Conservation (phyloP, 2,329 filamentous ascomycete genomes). For the Aspergillus sp. region DNA sequence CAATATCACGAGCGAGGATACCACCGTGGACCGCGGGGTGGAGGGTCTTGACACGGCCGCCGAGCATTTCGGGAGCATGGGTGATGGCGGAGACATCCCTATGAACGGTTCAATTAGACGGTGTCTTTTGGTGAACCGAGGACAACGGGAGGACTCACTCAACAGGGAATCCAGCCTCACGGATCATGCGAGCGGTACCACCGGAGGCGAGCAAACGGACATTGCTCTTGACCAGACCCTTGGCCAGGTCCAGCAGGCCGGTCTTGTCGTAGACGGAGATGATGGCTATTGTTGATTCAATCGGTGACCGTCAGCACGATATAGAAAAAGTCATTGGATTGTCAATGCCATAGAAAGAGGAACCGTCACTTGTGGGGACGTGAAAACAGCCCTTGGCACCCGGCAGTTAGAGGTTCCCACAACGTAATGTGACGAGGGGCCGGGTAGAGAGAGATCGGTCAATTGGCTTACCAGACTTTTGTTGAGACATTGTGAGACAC, state of each 20-base stretch:
- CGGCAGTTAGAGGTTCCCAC: slow-evolving; percentile 11
- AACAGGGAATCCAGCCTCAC: slow-evolving; percentile 91
- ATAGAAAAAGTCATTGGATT: slow-evolving; percentile 11
- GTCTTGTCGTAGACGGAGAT: slow-evolving; percentile 99
- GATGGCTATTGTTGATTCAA: slow-evolving; percentile 60
- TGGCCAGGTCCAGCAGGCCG: slow-evolving; percentile 85
- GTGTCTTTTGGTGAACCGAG: not conserved
- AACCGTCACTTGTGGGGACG: slow-evolving; percentile 12
- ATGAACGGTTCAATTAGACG: not conserved
- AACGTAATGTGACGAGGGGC: slow-evolving; percentile 13
- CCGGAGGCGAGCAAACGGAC: slow-evolving; percentile 91
- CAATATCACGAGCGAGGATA: slow-evolving; percentile 90
- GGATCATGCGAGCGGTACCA: slow-evolving; percentile 92
- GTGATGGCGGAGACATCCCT: slow-evolving; percentile 98
- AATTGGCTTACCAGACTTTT: slow-evolving; percentile 38
- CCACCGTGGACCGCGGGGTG: slow-evolving; percentile 83
- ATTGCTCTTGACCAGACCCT: slow-evolving; percentile 83
- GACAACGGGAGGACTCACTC: slow-evolving; percentile 60
- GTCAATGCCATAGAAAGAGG: not conserved
- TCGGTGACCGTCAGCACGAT: slow-evolving; percentile 8
- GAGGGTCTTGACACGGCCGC: slow-evolving; percentile 88
- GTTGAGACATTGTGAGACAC: slow-evolving; percentile 35
- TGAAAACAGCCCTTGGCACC: not conserved
- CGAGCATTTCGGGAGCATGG: slow-evolving; percentile 93
- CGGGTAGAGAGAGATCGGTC: slow-evolving; percentile 10